Evolutionary conservation across 2,329 filamentous ascomycete species (phyloP).

Genomic region (Lasiodiplodia citricola): DNA sequence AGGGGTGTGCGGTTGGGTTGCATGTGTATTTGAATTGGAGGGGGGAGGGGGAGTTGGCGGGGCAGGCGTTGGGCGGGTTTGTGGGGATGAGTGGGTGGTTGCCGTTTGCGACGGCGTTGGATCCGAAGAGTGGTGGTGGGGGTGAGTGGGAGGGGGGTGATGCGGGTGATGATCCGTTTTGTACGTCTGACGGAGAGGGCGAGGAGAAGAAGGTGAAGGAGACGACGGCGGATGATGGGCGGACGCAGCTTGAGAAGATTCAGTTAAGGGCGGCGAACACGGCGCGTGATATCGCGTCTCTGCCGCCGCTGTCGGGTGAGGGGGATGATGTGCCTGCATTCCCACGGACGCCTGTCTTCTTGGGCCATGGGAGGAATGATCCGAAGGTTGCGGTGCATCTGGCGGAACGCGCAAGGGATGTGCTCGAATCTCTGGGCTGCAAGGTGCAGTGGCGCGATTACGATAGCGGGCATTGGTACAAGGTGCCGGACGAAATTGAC

Average conservation of each 20-base stretch:
- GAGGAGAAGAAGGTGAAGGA: not conserved
- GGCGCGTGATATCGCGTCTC: not conserved
- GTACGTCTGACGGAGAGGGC: not conserved
- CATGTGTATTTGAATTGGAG: conserved; percentile 29
- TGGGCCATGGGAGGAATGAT: conserved; percentile 54
- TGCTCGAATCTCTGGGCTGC: conserved; percentile 44
- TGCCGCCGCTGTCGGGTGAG: not conserved
- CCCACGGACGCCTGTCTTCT: conserved; percentile 48
- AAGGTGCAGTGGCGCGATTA: conserved; percentile 49
- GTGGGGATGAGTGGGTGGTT: conserved; percentile 34
- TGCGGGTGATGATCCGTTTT: not conserved
- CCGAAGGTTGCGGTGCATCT: conserved; percentile 47
- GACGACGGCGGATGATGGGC: too few species aligned
- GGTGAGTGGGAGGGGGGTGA: not conserved
- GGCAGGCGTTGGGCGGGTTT: conserved; percentile 28
- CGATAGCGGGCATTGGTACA: conserved; percentile 57
- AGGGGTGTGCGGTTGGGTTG: conserved; percentile 34
- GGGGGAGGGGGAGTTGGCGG: not conserved
- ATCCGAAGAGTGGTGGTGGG: not conserved
- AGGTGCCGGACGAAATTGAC: conserved; percentile 55
- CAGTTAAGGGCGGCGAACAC: not conserved
- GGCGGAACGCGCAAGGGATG: conserved; percentile 42
- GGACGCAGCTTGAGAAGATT: not conserved
- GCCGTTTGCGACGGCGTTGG: conserved; percentile 30
- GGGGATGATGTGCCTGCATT: not conserved